These are phyloP conservation scores for Chlorella sp. DNA, from an alignment of 139 green algal species.

Conservation along the genomic window DNA sequence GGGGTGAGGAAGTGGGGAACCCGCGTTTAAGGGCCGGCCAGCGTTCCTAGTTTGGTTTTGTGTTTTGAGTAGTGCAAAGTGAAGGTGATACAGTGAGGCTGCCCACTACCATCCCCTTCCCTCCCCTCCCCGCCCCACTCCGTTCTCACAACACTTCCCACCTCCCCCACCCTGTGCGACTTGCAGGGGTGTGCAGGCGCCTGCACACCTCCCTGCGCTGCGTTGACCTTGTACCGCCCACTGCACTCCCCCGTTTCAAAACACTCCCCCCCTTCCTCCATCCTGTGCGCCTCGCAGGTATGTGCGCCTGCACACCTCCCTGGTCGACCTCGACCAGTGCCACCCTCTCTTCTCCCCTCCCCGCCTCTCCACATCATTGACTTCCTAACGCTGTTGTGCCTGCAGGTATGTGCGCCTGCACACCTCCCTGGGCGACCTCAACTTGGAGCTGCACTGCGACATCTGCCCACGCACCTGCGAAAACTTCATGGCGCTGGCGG, in stretches of 20 bases:
- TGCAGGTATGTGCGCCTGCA: slow-evolving; percentile 79
- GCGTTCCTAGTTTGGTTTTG: not conserved
- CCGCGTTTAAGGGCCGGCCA: no score
- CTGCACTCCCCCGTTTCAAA: not conserved
- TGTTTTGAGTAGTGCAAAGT: slow-evolving; percentile 18
- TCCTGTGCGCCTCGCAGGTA: slow-evolving; percentile 53
- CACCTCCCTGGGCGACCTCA: slow-evolving; percentile 88
- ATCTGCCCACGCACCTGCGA: slow-evolving; percentile 89
- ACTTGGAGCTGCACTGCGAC: slow-evolving; percentile 94
- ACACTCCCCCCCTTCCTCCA: no score
- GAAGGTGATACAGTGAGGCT: no score
- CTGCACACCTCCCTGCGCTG: slow-evolving; percentile 70
- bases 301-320: slow-evolving; percentile 75
- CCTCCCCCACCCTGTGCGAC: no score
- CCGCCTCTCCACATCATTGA: not conserved
- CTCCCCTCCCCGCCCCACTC: not conserved
- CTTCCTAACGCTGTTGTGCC: no score
- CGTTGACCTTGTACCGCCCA: slow-evolving; percentile 84
- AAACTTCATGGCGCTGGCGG: slow-evolving; percentile 94
- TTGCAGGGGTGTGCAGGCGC: no score
- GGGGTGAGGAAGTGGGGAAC: no score
- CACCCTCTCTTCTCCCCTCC: not conserved
- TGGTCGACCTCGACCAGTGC: slow-evolving; percentile 85
- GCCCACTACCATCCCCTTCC: no score
- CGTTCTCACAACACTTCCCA: no score